phyloP scores from a whole-genome alignment of 805 yeast species.

The Teunomyces atbi region DNA sequence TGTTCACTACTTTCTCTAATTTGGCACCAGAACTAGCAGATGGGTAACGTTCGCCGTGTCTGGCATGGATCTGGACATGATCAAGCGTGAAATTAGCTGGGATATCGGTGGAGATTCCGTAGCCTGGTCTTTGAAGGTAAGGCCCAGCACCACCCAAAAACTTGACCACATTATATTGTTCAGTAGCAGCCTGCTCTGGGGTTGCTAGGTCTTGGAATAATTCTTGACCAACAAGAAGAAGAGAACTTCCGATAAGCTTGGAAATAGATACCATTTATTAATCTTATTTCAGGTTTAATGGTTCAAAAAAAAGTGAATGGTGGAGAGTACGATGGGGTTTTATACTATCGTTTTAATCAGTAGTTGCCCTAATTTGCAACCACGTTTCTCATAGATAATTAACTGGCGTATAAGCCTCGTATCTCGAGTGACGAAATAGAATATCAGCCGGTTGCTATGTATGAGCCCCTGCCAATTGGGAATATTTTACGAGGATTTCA shows the following conservation, averaged over 20 bases:
- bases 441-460: too few species aligned
- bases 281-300: too few species aligned
- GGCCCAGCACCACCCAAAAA: slow-evolving; percentile 28
- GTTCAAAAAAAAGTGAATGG: too few species aligned
- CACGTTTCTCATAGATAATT: too few species aligned
- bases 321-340: too few species aligned
- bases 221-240: slow-evolving; percentile 21
- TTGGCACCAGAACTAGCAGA: slow-evolving; percentile 27
- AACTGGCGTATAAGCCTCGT: too few species aligned
- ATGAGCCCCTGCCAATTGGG: too few species aligned
- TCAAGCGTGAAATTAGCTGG: slow-evolving; percentile 49
- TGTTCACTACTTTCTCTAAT: slow-evolving; percentile 25
- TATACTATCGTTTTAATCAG: too few species aligned
- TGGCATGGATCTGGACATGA: slow-evolving; percentile 67
- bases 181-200: slow-evolving; percentile 26
- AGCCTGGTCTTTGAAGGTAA: slow-evolving; percentile 25
- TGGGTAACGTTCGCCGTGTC: slow-evolving; percentile 77
- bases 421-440: too few species aligned
- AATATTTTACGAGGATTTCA: too few species aligned
- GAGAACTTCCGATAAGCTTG: slow-evolving; percentile 22
- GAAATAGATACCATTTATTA: slow-evolving; percentile 20
- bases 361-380: too few species aligned
- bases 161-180: slow-evolving; percentile 23
- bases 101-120: slow-evolving; percentile 23
- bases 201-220: slow-evolving; percentile 23